These are phyloP conservation scores for Pseudogymnoascus sp. DNA, from an alignment of 2,329 filamentous ascomycete genomes.

Conservation along the genomic window DNA sequence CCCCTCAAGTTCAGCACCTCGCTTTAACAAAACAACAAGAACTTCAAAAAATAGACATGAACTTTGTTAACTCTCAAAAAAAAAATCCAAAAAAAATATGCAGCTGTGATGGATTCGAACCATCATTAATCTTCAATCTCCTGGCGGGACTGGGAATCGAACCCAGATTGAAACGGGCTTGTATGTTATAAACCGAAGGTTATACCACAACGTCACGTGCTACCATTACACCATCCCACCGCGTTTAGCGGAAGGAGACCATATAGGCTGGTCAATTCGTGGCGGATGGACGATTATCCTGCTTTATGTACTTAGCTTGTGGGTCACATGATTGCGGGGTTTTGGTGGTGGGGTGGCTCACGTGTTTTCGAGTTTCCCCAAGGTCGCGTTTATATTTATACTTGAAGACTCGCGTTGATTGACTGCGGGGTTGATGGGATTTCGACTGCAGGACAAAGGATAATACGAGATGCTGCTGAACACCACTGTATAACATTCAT, in stretches of 20 bases:
- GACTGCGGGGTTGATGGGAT: background rate
- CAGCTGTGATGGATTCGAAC: constrained; percentile 21
- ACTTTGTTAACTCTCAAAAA: too few species aligned
- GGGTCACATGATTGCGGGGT: background rate
- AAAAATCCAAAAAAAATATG: constrained; percentile 18
- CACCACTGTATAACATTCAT: background rate
- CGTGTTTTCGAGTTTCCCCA: background rate
- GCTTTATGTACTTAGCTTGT: background rate
- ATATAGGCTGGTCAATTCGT: constrained; percentile 2
- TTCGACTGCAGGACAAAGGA: background rate
- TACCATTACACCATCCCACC: constrained; percentile 10
- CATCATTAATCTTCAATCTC: constrained; percentile 21
- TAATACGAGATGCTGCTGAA: background rate
- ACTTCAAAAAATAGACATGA: background rate
- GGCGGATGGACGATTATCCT: background rate
- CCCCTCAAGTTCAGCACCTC: too few species aligned
- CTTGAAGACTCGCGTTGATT: background rate
- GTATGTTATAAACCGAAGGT: constrained; percentile 15
- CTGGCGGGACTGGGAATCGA: constrained; percentile 30
- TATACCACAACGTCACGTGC: constrained; percentile 21
- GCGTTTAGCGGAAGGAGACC: constrained; percentile 2
- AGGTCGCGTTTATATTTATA: background rate
- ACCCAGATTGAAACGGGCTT: constrained; percentile 29
- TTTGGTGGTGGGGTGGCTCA: background rate
- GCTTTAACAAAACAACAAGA: too few species aligned